Conservation (phyloP, 306 rosid genomes). For the Neltuma alba region DNA sequence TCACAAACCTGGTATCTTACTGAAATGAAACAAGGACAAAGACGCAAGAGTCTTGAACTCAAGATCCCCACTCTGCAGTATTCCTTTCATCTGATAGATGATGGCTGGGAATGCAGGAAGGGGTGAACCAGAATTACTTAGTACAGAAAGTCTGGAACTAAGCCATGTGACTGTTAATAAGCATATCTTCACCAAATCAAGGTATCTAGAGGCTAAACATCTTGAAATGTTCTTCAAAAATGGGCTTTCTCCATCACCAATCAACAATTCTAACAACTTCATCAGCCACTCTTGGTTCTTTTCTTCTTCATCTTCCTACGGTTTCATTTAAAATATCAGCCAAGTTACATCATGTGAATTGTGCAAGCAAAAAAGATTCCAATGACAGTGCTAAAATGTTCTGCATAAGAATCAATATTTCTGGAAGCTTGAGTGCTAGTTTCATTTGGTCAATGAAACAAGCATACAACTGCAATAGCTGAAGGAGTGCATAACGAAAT, state of each 20-base stretch:
- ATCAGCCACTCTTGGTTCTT: conserved; percentile 47
- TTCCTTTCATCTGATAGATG: conserved; percentile 54
- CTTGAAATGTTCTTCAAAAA: conserved; percentile 57
- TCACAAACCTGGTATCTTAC: conserved; percentile 67
- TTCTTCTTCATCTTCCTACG: conserved; percentile 60
- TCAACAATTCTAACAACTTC: conserved; percentile 51
- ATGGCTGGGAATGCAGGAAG: conserved; percentile 56
- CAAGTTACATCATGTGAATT: conserved; percentile 20
- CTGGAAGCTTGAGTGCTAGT: not conserved
- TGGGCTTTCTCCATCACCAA: conserved; percentile 63
- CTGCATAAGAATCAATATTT: not conserved
- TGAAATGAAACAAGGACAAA: conserved; percentile 65
- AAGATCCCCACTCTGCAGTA: conserved; percentile 51
- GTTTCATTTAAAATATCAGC: conserved; percentile 27
- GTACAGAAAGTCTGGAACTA: conserved; percentile 55
- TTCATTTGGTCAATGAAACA: not conserved
- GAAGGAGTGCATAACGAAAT: not conserved
- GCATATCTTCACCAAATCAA: conserved; percentile 55
- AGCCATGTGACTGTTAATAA: conserved; percentile 67
- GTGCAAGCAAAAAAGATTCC: conserved; percentile 8
- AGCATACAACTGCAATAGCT: not conserved
- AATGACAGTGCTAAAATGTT: not conserved
- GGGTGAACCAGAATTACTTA: conserved; percentile 49
- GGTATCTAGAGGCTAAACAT: conserved; percentile 57
- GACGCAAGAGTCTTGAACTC: conserved; percentile 74